A percentile compares a stretch with the other conserved stretches of the same genome.
Conservation (phyloP, 345 rosid species). For the Syzygium aqueum region DNA sequence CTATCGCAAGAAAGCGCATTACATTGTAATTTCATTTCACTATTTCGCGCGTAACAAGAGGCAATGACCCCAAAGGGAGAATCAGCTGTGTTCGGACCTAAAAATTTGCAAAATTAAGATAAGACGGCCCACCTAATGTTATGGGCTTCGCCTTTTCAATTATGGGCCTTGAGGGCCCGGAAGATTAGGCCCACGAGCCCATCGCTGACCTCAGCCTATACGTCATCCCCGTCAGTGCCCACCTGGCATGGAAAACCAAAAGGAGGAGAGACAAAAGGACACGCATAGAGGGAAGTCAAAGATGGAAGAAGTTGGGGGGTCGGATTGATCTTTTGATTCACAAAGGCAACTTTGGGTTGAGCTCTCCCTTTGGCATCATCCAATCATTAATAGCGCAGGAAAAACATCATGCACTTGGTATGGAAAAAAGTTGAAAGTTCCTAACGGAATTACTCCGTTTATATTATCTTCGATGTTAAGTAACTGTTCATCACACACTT, state of each 20-base stretch:
- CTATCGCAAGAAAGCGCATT: not conserved
- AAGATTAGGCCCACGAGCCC: not conserved
- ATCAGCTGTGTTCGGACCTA: not conserved
- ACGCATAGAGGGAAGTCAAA: not conserved
- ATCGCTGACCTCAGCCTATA: not conserved
- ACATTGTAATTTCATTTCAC: not conserved
- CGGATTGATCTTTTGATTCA: not conserved
- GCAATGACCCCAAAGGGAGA: not conserved
- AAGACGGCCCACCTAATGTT: not conserved
- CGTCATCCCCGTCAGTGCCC: not conserved
- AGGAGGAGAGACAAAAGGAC: not conserved
- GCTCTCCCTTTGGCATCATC: not conserved
- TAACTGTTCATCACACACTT: fast-evolving
- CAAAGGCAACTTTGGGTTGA: not conserved
- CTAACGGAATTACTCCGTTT: not conserved
- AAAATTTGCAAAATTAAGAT: not conserved
- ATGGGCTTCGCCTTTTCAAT: not conserved
- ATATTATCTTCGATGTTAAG: not conserved
- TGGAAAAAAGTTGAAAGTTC: fast-evolving
- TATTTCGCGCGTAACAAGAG: not conserved
- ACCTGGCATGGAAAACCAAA: not conserved
- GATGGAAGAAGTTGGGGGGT: not conserved
- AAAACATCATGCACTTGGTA: not conserved
- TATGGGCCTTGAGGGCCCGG: not conserved
- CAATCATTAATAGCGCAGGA: not conserved